Evolutionary conservation across 2,329 filamentous ascomycete species (phyloP).

Genomic region (Penicillium italicum): DNA sequence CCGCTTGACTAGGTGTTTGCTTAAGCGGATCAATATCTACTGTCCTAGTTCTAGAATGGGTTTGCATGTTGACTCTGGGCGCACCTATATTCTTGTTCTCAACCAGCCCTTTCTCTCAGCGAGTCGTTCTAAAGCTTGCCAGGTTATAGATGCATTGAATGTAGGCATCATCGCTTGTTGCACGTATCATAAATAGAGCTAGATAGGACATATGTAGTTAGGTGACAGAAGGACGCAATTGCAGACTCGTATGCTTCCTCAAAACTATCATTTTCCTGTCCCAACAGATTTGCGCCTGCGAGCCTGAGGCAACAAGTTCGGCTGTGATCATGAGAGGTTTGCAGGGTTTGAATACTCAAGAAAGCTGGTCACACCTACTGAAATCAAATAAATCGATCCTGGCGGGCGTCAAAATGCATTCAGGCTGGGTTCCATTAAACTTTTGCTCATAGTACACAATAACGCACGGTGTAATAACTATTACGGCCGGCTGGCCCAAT

Average conservation of each 20-base stretch:
- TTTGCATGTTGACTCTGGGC: background rate
- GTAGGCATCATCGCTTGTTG: background rate
- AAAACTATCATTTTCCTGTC: background rate
- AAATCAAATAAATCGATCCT: too few species aligned
- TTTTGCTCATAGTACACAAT: background rate
- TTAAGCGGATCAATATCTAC: background rate
- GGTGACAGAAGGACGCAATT: background rate
- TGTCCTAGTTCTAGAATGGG: background rate
- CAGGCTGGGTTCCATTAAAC: background rate
- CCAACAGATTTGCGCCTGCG: background rate
- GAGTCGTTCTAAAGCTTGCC: background rate
- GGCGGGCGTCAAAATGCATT: background rate
- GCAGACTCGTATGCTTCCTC: background rate
- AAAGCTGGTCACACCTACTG: too few species aligned
- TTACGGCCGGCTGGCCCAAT: constrained; percentile 47
- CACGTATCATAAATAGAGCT: background rate
- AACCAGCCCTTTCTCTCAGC: background rate
- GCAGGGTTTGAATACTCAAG: too few species aligned
- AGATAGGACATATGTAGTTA: background rate
- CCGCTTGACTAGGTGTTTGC: background rate
- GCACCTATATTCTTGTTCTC: background rate
- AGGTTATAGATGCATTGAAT: background rate
- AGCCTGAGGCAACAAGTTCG: too few species aligned
- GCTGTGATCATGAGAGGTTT: too few species aligned
- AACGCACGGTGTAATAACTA: too few species aligned